Base-by-base conservation (phyloP, 2,329 filamentous ascomycete species). In the Ophiostoma himal-ulmi region DNA sequence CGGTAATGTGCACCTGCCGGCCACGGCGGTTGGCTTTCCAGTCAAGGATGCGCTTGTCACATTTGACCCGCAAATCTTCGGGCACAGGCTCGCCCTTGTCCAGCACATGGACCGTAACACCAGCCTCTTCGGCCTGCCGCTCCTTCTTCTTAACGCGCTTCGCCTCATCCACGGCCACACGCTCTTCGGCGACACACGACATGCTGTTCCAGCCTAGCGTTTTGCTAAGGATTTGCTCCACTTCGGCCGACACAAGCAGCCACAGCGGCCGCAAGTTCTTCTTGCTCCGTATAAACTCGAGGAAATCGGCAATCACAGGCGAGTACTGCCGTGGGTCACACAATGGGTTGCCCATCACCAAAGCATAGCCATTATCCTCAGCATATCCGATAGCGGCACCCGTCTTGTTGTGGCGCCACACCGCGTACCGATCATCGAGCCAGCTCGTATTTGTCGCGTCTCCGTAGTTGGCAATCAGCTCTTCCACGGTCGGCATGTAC, bases 391-490 rank as follows among this genome's bases (percentile, higher is more conserved):
- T 85, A 5, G 93, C 93, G 0, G 93, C 94, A 67, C 94, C 94
- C 1, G 91, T 94, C 44, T 82, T 79, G 30, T 86, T 81, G 77
- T 97, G 92, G 39, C 94, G 89, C 92, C 93, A 97, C 71, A 96
- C 89, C 76, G 92, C 85, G 78, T 94, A 97, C 7, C 93, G 89
- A 7, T 93, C 91, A 78, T 97, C 94, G 8, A 95, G 86, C 93
- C 93, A 97, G 0, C 93, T 95, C 0, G 94, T 97, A 77, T 96
- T 96, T 67, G 93, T 93, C 1, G 94, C 93, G 79, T 97, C 94
- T 73, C 94, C 94, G 75, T 97, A 97, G 79, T 97, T 97, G 77
- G 93, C 93, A 78, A 97, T 93, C 60, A 97, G 88, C 77, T 96
- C 91, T 78, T 94, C 92, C 5, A 97, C 78, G 0, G 92, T 85